These are phyloP conservation scores for Simplicillium sp. DNA, from an alignment of 2,329 filamentous ascomycete genomes.

Conservation along the genomic window DNA sequence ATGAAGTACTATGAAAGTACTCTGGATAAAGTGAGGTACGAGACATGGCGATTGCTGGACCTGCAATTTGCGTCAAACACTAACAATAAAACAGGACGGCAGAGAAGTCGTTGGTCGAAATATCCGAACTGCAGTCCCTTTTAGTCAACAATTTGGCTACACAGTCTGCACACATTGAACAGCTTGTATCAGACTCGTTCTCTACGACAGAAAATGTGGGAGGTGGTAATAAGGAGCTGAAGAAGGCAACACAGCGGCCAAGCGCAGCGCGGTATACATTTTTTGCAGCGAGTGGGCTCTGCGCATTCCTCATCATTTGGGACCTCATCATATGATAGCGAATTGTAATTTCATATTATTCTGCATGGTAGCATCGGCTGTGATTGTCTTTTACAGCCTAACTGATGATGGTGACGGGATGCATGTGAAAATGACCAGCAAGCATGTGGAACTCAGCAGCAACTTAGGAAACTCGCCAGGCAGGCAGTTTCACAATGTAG, in stretches of 20 bases:
- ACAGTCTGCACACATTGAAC: slow-evolving; percentile 82
- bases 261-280: slow-evolving; percentile 72
- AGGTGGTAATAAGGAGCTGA: slow-evolving; percentile 83
- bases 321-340: slow-evolving; percentile 52
- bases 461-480: too few relatives aligned
- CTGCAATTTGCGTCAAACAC: background rate
- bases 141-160: slow-evolving; percentile 77
- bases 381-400: too few relatives aligned
- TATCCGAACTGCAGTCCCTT: slow-evolving; percentile 82
- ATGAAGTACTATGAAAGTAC: slow-evolving; percentile 88
- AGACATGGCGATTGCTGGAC: slow-evolving; percentile 12
- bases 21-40: slow-evolving; percentile 87
- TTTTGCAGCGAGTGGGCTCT: slow-evolving; percentile 68
- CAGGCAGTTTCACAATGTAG: too few relatives aligned
- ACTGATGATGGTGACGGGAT: too few relatives aligned
- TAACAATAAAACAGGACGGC: slow-evolving; percentile 50
- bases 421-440: too few relatives aligned
- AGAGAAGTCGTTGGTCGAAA: slow-evolving; percentile 84
- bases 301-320: slow-evolving; percentile 66
- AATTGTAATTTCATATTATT: too few relatives aligned
- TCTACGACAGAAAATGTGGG: slow-evolving; percentile 79
- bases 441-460: too few relatives aligned
- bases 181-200: slow-evolving; percentile 75
- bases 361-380: too few relatives aligned
- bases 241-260: slow-evolving; percentile 63